Conservation (phyloP, 345 rosid species). For the Luvunga scandens region DNA sequence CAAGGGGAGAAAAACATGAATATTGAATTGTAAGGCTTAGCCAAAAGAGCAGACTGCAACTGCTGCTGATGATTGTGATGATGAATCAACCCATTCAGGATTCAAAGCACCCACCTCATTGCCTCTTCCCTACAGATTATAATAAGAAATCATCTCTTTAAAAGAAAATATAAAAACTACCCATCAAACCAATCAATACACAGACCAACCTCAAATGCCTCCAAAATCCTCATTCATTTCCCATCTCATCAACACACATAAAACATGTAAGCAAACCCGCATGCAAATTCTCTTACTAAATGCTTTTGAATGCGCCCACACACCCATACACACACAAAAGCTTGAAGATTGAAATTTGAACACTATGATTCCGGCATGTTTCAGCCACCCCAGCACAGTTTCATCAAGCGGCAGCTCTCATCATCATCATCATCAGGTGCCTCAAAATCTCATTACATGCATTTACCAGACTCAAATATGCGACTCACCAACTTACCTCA, state of each 20-base stretch:
- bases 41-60: neutral
- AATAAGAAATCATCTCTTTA: neutral
- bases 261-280: neutral
- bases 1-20: conserved; percentile 22
- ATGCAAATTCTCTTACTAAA: neutral
- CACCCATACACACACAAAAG: neutral
- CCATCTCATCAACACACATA: conserved; percentile 12
- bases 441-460: conserved; percentile 50
- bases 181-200: neutral
- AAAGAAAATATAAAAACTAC: neutral
- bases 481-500: conserved; percentile 37
- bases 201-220: conserved; percentile 8
- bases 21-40: neutral
- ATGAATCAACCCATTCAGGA: conserved; percentile 13
- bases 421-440: conserved; percentile 17
- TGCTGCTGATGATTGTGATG: conserved; percentile 13
- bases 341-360: neutral
- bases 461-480: conserved; percentile 43
- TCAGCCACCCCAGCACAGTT: conserved; percentile 39
- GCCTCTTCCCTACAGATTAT: neutral
- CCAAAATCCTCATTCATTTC: conserved; percentile 8
- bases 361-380: conserved; percentile 51
- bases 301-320: neutral
- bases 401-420: conserved; percentile 19
- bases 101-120: neutral